Percentiles rank a stretch among this genome's conserved stretches.
These are phyloP conservation scores for Novymonas esmeraldas DNA, from an alignment of 208 protist genomes.

Conservation along the genomic window DNA sequence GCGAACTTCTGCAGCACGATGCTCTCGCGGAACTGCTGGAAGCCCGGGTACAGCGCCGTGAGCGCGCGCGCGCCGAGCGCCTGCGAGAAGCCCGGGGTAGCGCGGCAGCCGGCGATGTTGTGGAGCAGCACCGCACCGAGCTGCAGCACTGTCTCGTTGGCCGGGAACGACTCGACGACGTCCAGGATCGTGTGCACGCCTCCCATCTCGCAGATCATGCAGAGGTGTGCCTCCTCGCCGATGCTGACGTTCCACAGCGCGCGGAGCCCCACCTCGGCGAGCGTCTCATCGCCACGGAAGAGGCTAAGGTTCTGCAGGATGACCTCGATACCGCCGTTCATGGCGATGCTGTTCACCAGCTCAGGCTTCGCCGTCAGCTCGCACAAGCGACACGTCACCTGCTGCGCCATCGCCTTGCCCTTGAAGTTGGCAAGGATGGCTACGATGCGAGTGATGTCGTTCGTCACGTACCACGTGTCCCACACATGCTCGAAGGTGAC, in stretches of 20 bases:
- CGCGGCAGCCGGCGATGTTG: conserved; percentile 63
- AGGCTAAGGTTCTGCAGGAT: conserved; percentile 59
- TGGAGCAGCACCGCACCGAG: conserved; percentile 74
- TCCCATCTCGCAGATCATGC: conserved; percentile 48
- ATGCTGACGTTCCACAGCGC: conserved; percentile 89
- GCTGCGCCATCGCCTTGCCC: conserved; percentile 52
- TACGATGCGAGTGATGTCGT: conserved; percentile 76
- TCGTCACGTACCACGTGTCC: conserved; percentile 85
- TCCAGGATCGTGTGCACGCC: conserved; percentile 53
- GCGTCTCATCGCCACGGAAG: conserved; percentile 65
- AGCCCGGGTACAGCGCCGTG: conserved; percentile 50
- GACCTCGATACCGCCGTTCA: conserved; percentile 56
- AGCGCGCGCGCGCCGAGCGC: conserved; percentile 44
- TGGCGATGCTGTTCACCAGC: conserved; percentile 53
- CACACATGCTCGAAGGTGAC: conserved; percentile 81
- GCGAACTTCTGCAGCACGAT: conserved; percentile 87
- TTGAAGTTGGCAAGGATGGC: conserved; percentile 85
- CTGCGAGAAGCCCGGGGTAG: conserved; percentile 42
- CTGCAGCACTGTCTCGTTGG: conserved; percentile 67
- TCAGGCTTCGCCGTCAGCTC: conserved; percentile 53
- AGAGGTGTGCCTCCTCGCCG: conserved; percentile 42
- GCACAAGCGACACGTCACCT: conserved; percentile 66
- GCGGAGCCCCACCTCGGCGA: conserved; percentile 54
- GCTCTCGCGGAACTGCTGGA: conserved; percentile 54
- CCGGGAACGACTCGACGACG: conserved; percentile 64